Conservation (phyloP, 2,329 filamentous ascomycete genomes). For the Clonostachys rosea region DNA sequence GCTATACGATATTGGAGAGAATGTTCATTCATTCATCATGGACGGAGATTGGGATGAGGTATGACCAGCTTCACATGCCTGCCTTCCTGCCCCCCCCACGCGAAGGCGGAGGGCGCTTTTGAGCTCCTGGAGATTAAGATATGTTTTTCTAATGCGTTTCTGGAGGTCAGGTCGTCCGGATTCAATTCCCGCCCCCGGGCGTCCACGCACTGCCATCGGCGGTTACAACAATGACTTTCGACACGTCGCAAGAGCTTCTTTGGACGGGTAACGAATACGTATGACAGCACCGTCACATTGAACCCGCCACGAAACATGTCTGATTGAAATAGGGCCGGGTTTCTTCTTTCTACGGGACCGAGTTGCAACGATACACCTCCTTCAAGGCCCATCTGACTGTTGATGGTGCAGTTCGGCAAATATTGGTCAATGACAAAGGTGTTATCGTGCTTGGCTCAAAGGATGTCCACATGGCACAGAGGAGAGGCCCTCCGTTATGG, state of each 20-base stretch:
- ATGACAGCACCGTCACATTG: slow-evolving; percentile 21
- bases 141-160: background rate
- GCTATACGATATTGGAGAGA: slow-evolving; percentile 24
- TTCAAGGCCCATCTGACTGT: slow-evolving; percentile 71
- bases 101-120: background rate
- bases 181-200: slow-evolving; percentile 74
- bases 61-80: slow-evolving; percentile 16
- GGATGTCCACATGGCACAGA: slow-evolving; percentile 83
- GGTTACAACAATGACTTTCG: slow-evolving; percentile 81
- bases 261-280: slow-evolving; percentile 94
- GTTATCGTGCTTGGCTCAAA: slow-evolving; percentile 79
- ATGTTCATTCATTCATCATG: slow-evolving; percentile 43
- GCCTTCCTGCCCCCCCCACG: background rate
- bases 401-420: slow-evolving; percentile 79
- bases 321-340: slow-evolving; percentile 65
- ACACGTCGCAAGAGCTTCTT: slow-evolving; percentile 81
- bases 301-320: too few species aligned
- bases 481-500: slow-evolving; percentile 82
- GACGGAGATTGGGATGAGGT: slow-evolving; percentile 68
- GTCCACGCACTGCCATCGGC: slow-evolving; percentile 65
- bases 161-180: slow-evolving; percentile 63
- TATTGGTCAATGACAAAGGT: slow-evolving; percentile 87
- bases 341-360: slow-evolving; percentile 80
- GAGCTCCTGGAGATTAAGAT: background rate
- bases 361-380: slow-evolving; percentile 86